These are phyloP conservation scores for Xerocomus potaroensis DNA, from an alignment of 768 basidiomycete genomes.

Conservation along the genomic window DNA sequence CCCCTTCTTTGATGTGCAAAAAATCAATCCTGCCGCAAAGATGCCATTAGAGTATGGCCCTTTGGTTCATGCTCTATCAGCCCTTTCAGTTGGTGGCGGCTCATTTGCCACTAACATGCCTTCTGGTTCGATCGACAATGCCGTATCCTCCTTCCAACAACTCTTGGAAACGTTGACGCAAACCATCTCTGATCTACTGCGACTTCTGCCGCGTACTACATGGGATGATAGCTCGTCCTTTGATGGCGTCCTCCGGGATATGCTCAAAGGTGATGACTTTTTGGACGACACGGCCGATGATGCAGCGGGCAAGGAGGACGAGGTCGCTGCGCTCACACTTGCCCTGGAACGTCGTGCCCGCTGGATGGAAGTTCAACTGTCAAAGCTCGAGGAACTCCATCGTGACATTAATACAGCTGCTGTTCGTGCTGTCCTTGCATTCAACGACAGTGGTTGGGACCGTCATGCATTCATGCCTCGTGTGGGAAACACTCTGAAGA, in stretches of 20 bases:
- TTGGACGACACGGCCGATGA: slow-evolving; percentile 72
- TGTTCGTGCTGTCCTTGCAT: slow-evolving; percentile 73
- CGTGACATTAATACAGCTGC: slow-evolving; percentile 89
- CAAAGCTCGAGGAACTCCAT: slow-evolving; percentile 84
- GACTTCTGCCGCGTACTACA: slow-evolving; percentile 80
- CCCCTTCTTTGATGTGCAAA: slow-evolving; percentile 69
- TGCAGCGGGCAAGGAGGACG: slow-evolving; percentile 65
- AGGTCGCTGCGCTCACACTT: slow-evolving; percentile 77
- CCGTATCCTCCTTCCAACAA: slow-evolving; percentile 87
- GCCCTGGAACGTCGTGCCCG: slow-evolving; percentile 85
- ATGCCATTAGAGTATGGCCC: slow-evolving; percentile 84
- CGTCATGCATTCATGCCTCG: slow-evolving; percentile 62
- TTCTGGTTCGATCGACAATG: slow-evolving; percentile 85
- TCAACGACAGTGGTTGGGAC: slow-evolving; percentile 88
- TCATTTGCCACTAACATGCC: slow-evolving; percentile 78
- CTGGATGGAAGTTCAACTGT: slow-evolving; percentile 91
- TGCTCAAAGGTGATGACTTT: slow-evolving; percentile 86
- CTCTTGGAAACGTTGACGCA: slow-evolving; percentile 85
- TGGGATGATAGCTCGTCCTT: slow-evolving; percentile 91
- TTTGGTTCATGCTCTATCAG: slow-evolving; percentile 80
- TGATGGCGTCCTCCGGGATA: slow-evolving; percentile 79
- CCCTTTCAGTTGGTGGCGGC: slow-evolving; percentile 79
- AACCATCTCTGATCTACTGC: slow-evolving; percentile 82
- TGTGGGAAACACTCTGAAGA: slow-evolving; percentile 59
- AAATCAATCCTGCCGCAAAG: slow-evolving; percentile 70